Percentiles rank a stretch among this genome's conserved stretches.
Conservation (phyloP, 257 asterid genomes). For the Nicotiana otophora region DNA sequence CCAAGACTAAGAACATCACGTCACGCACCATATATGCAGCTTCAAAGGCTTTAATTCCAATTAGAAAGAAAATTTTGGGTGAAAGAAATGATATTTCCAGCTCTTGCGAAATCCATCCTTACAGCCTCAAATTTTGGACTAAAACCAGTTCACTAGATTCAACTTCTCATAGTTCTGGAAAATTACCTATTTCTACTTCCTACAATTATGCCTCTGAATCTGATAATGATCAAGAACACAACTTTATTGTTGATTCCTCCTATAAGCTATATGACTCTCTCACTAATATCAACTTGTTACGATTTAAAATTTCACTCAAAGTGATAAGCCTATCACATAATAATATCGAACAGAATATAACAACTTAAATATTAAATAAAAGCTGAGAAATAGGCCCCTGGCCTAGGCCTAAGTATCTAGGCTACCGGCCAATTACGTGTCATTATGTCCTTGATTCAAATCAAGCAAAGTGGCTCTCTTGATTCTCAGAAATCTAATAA, state of each 20-base stretch:
- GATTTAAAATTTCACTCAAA: too few species aligned
- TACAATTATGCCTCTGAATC: slow-evolving; percentile 12
- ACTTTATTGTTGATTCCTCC: slow-evolving; percentile 19
- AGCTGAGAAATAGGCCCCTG: slow-evolving; percentile 9
- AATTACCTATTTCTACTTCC: neutral
- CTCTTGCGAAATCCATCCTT: slow-evolving; percentile 10
- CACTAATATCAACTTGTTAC: slow-evolving; percentile 12
- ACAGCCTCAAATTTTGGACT: slow-evolving; percentile 7
- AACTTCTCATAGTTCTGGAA: neutral
- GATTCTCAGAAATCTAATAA: slow-evolving; percentile 22
- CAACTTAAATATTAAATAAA: too few species aligned
- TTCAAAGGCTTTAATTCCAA: slow-evolving; percentile 41
- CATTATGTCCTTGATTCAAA: slow-evolving; percentile 16
- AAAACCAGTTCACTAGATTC: slow-evolving; percentile 10
- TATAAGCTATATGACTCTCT: slow-evolving; percentile 39
- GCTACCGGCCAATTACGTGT: slow-evolving; percentile 53
- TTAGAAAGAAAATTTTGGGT: slow-evolving; percentile 43
- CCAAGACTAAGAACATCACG: slow-evolving; percentile 40
- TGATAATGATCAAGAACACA: slow-evolving; percentile 17
- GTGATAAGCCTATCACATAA: too few species aligned
- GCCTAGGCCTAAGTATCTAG: slow-evolving; percentile 63
- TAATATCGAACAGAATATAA: too few species aligned
- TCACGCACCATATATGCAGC: slow-evolving; percentile 56
- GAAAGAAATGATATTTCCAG: slow-evolving; percentile 38
- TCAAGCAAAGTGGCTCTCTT: neutral